Evolutionary conservation across 2,329 filamentous ascomycete species (phyloP), one percentile per base, ranked within the genome.

Genomic region (Ophiocordyceps camponoti-rufipedis): DNA sequence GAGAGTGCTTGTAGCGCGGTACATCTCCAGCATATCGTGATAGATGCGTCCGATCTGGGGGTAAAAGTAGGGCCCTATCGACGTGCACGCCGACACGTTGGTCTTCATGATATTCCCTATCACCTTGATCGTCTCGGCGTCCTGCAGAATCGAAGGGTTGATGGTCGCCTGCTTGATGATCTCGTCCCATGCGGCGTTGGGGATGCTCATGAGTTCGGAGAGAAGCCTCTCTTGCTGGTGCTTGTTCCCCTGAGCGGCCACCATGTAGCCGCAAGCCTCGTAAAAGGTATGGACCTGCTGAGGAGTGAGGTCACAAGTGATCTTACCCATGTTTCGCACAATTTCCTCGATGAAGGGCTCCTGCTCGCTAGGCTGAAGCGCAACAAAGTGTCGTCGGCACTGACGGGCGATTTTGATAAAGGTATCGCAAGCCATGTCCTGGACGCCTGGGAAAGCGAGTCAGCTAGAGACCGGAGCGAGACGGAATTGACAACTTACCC

Each of bases 91-190:
- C n/a, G 93, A 89, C 5, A 98, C 91, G 56, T 98, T 98, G 1
- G 91, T 98, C 75, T 98, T 98, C 91, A 98, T 98, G 60, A 98
- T 95, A 65, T 98, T 98, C 53, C 91, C 91, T 50, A 98, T 88
- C 53, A 98, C 81, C 70, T 98, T 98, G 68, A 98, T 96, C 1
- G 88, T 94, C 54, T 98, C 88, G 11, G 80, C 71, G 57, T 96
- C 87, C 61, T 96, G 86, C 12, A 98, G 72, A 53, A 91, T 87
- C 19, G 79, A 74, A 0, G 91, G 86, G 58, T 95, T 81, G 49
- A 82, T 73, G 46, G 85, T 91, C 23, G 91, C 91, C 58, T 83
- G 77, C 54, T 78, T 77, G 58, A 98, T 98, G 56, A 98, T 95
- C 56, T 82, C 78, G 58, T 95, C 88, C 91, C 91, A 98, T 18